A percentile compares a stretch with the other conserved stretches of the same genome.
These are phyloP conservation scores for Xanthoceras sorbifolium DNA, from an alignment of 345 rosid species.

Conservation along the genomic window DNA sequence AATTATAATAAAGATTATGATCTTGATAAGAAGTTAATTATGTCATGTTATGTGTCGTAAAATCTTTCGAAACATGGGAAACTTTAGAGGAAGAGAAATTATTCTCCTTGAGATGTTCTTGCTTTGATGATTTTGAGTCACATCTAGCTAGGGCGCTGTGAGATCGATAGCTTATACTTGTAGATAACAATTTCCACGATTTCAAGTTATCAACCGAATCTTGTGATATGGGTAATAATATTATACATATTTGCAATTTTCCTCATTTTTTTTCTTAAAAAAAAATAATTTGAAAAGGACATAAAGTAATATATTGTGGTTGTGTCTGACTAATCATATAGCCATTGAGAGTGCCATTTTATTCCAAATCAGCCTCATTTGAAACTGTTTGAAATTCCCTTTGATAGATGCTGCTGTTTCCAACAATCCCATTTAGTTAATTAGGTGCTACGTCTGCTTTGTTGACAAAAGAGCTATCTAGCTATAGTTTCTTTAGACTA, in stretches of 20 bases:
- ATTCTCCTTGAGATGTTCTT: neutral
- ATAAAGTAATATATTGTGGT: conserved; percentile 29
- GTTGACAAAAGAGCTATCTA: conserved; percentile 25
- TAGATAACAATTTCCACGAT: conserved; percentile 67
- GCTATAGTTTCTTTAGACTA: neutral
- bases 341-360: conserved; percentile 26
- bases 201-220: conserved; percentile 66
- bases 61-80: too few relatives aligned
- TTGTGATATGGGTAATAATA: conserved; percentile 41
- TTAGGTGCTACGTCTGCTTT: conserved; percentile 18
- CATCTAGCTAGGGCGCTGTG: conserved; percentile 31
- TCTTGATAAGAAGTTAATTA: neutral
- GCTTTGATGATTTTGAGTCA: conserved; percentile 29
- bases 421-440: conserved; percentile 16
- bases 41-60: too few relatives aligned
- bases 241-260: neutral
- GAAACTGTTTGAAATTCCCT: conserved; percentile 31
- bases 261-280: neutral
- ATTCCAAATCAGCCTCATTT: conserved; percentile 27
- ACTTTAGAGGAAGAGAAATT: neutral
- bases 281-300: conserved; percentile 40
- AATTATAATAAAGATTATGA: too few relatives aligned
- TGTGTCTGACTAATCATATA: conserved; percentile 25
- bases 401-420: conserved; percentile 19
- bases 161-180: conserved; percentile 61